These are phyloP conservation scores for Platanthera zijinensis DNA, from an alignment of 106 monocot species.

Conservation along the genomic window DNA sequence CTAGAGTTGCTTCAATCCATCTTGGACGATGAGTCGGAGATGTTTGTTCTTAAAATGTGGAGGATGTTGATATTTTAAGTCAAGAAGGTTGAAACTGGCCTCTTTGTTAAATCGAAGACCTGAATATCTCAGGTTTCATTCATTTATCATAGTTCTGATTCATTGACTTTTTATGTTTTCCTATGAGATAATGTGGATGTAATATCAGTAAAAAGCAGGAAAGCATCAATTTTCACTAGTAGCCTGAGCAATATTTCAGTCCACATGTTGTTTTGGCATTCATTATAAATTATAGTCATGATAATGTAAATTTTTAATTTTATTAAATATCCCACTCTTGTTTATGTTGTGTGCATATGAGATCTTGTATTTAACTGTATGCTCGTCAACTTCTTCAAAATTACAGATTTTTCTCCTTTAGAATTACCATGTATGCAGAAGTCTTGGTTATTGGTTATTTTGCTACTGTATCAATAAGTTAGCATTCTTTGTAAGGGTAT, in stretches of 20 bases:
- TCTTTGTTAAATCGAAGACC: conserved; percentile 43
- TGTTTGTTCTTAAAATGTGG: conserved; percentile 99
- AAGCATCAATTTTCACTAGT: not conserved
- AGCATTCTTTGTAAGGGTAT: not conserved
- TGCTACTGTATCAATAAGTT: not conserved
- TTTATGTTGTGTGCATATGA: not conserved
- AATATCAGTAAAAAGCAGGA: not conserved
- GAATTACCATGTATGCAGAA: not conserved
- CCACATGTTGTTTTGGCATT: not conserved
- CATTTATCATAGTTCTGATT: not conserved
- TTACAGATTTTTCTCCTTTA: not conserved
- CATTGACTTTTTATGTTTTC: not conserved
- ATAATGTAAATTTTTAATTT: not conserved
- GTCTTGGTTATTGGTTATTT: not conserved
- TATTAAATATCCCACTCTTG: not conserved
- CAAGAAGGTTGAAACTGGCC: conserved; percentile 92
- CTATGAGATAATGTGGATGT: conserved; percentile 1
- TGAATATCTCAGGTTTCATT: conserved; percentile 12
- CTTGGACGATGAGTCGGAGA: conserved; percentile 94
- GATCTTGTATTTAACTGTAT: not conserved
- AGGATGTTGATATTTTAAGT: conserved; percentile 99
- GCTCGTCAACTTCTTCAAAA: not conserved
- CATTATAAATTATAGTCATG: not conserved
- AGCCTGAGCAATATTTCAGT: not conserved
- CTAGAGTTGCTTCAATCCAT: conserved; percentile 86